Base-by-base conservation (phyloP, 2,329 filamentous ascomycete genomes). In the Xylaria hypoxylon region DNA sequence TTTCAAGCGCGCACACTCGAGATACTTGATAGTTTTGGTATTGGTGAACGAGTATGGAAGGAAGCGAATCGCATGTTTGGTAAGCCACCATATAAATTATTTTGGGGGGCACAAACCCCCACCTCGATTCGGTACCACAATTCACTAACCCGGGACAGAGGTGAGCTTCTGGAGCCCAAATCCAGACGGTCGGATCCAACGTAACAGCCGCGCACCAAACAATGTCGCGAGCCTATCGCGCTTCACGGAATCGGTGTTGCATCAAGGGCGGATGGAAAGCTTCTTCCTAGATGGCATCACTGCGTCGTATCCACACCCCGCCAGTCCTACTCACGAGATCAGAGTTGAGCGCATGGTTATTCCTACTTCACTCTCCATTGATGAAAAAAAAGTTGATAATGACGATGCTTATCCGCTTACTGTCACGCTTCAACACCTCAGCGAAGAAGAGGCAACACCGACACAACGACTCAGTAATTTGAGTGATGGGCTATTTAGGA, bases 11-110 rank as follows among this genome's bases (percentile, higher is more conserved):
- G 90, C 1, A 91, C 88, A 0, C 80, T 92, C 1, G 89, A 93
- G 76, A 91, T 93, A n/a, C 87, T 93, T 62, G 89, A 93, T 71
- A 88, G 86, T 56, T 90, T 93, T 70, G 90, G 87, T 0, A 86
- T 93, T 64, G 88, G 82, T 2, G 85, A 92, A 68, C 80, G 85
- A 4, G 85, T 84, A 1, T 88, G 87, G 85, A 88, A 88, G 53
- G 90, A 92, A 71, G 84, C 86, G 13, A 90, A 90, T 73, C 88
- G 89, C 73, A 86, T 92, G 80, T 81, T 90, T n/a, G 80, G 87
- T 90, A 63, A 76, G 80, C 33, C n/a, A 26, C 45, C 19, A 28
- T 53, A 51, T 22, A 19, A 31, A 15, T n/a, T 24, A 38, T 33
- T 45, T 33, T 62, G 40, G 22, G 22, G 22, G 59, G 31, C 35